Percentiles rank a stretch among this genome's conserved stretches.
These are phyloP conservation scores for Myrica gale DNA, from an alignment of 306 rosid genomes.

Conservation along the genomic window DNA sequence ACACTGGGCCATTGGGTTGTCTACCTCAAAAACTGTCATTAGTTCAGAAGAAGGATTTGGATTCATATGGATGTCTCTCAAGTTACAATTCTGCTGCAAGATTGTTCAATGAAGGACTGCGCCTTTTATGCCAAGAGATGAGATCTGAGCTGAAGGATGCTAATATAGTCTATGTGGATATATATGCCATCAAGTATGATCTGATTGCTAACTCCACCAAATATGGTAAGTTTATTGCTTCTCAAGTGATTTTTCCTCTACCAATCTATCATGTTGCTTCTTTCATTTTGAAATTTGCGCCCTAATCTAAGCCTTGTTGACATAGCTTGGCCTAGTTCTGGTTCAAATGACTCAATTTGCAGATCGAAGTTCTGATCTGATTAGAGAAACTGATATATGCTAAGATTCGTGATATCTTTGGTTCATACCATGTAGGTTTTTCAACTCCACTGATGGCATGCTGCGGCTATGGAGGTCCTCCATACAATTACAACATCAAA, in stretches of 20 bases:
- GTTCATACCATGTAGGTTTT: conserved; percentile 52
- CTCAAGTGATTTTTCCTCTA: conserved; percentile 5
- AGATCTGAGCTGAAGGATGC: conserved; percentile 57
- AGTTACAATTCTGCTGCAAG: conserved; percentile 66
- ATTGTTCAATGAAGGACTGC: conserved; percentile 66
- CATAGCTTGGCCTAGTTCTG: background rate
- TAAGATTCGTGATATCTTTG: background rate
- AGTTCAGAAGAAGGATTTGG: conserved; percentile 47
- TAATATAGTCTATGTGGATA: conserved; percentile 70
- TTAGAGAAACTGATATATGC: background rate
- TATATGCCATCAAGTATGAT: conserved; percentile 66
- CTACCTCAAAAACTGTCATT: conserved; percentile 74
- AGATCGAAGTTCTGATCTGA: background rate
- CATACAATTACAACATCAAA: conserved; percentile 66
- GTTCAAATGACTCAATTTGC: background rate
- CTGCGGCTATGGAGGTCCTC: conserved; percentile 89
- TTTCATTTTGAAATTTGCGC: background rate
- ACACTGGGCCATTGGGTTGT: conserved; percentile 92
- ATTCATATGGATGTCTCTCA: conserved; percentile 68
- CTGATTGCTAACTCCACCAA: conserved; percentile 67
- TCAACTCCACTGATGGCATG: conserved; percentile 75
- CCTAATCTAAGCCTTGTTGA: background rate
- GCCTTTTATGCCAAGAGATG: conserved; percentile 41
- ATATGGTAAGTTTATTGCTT: conserved; percentile 49
- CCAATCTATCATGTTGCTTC: background rate